Conservation (phyloP, 345 rosid genomes). For the Boechera stricta region DNA sequence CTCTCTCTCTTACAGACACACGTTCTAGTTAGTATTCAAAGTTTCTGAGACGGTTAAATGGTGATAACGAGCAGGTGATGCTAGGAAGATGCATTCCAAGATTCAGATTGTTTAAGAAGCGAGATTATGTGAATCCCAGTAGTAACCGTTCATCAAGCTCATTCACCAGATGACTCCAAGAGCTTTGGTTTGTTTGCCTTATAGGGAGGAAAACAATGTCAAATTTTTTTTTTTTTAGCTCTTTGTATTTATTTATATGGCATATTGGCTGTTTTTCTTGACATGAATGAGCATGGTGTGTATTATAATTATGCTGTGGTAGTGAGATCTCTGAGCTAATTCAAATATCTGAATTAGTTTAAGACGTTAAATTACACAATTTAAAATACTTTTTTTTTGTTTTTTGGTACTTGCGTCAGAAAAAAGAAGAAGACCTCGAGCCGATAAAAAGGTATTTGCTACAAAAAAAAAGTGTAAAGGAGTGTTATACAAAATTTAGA, state of each 20-base stretch:
- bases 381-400: not conserved
- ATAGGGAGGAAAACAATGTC: constrained; percentile 11
- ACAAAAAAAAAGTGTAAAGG: not conserved
- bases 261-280: constrained; percentile 1
- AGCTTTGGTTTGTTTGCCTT: not conserved
- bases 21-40: not conserved
- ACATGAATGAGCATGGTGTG: constrained; percentile 18
- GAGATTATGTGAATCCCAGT: constrained; percentile 59
- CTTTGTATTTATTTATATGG: constrained; percentile 24
- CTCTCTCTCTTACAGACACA: not conserved
- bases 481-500: not conserved
- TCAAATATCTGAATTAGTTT: not conserved
- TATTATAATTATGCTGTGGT: constrained; percentile 4
- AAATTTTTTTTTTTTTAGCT: not conserved
- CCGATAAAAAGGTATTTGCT: not conserved
- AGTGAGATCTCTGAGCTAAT: not conserved
- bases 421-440: constrained; percentile 25
- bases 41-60: constrained; percentile 13
- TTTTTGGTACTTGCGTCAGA: not conserved
- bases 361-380: not conserved
- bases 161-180: constrained; percentile 45
- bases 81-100: constrained; percentile 58
- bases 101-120: constrained; percentile 52
- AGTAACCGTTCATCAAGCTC: constrained; percentile 61
- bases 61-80: constrained; percentile 50